These are phyloP conservation scores for Fusarium clavum DNA, from an alignment of 2,329 filamentous ascomycete species.

Conservation along the genomic window DNA sequence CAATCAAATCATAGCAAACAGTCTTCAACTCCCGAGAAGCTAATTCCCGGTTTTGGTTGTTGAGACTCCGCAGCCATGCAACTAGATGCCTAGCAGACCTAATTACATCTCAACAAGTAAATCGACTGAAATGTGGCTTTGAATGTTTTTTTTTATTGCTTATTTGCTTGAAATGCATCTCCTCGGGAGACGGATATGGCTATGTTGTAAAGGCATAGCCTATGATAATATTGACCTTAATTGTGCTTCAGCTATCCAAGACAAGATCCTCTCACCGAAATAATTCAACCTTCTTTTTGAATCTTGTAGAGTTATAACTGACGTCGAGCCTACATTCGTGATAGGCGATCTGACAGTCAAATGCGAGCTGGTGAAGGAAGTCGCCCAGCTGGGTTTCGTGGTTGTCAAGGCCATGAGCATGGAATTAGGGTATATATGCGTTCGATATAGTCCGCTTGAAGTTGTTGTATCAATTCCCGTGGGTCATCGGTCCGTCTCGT, in stretches of 20 bases:
- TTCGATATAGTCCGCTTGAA: not conserved
- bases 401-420: not conserved
- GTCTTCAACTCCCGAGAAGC: constrained; percentile 4
- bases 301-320: not conserved
- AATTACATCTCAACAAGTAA: not conserved
- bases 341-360: not conserved
- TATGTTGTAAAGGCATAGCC: constrained; percentile 1
- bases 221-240: constrained; percentile 22
- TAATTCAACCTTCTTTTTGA: not conserved
- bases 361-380: not conserved
- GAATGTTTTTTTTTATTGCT: not conserved
- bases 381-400: not conserved
- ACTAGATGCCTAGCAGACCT: not conserved
- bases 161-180: not conserved
- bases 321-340: not conserved
- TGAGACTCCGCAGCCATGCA: not conserved
- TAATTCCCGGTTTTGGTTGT: not conserved
- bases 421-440: not conserved
- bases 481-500: constrained; percentile 44
- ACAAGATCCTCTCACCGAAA: not conserved
- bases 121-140: not conserved
- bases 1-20: constrained; percentile 9
- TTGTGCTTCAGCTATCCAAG: not conserved
- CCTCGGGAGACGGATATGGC: not conserved
- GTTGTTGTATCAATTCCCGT: constrained; percentile 14